Evolutionary conservation across 306 rosid genomes (phyloP).

Genomic region (Pachyrhizus erosus): DNA sequence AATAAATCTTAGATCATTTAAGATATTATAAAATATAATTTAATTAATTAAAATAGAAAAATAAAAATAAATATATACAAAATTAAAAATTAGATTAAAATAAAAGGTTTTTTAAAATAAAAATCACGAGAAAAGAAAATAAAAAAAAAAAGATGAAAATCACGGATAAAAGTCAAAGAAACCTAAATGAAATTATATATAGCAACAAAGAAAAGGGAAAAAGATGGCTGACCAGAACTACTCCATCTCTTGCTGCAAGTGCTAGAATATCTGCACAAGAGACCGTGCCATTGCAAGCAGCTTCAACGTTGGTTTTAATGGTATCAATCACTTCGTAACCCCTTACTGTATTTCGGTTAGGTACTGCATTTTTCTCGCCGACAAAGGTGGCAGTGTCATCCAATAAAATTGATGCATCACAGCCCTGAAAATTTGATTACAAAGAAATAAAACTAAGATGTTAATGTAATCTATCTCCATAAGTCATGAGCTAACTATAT

Average conservation of each 20-base stretch:
- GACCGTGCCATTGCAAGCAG: constrained; percentile 68
- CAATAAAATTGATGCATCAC: constrained; percentile 72
- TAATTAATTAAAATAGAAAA: too few species aligned
- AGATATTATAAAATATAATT: too few species aligned
- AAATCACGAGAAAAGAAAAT: too few species aligned
- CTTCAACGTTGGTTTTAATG: constrained; percentile 72
- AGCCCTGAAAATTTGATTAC: constrained; percentile 55
- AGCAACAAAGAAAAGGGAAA: not conserved
- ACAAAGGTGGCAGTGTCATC: constrained; percentile 67
- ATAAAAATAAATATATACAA: too few species aligned
- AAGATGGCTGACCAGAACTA: constrained; percentile 50
- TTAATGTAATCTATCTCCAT: not conserved
- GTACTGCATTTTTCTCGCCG: constrained; percentile 76
- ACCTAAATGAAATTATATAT: not conserved
- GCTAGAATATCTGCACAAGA: constrained; percentile 92
- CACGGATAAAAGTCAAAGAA: too few species aligned
- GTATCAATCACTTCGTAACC: constrained; percentile 80
- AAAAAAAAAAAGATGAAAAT: not conserved
- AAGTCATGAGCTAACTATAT: not conserved
- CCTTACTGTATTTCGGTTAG: constrained; percentile 65
- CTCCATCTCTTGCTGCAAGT: constrained; percentile 77
- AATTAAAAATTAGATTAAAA: too few species aligned
- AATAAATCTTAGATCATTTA: too few species aligned
- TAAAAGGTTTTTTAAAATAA: too few species aligned
- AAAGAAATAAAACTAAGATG: not conserved